Evolutionary conservation across 75 land plant species (phyloP).

Genomic region (Ceratopteris richardii): DNA sequence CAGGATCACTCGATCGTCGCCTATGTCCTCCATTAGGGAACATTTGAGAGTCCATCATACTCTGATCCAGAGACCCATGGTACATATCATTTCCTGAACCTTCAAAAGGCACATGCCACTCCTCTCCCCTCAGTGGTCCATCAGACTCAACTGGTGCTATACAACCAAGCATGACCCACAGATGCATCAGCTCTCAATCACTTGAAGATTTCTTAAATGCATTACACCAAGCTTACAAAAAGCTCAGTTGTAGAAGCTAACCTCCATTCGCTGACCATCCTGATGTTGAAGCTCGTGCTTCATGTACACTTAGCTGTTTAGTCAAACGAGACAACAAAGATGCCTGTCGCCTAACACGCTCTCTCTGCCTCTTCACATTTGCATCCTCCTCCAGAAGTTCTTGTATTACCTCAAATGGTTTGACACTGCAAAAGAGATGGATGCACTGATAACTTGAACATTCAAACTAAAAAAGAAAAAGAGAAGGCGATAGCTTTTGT

Average conservation of each 20-base stretch:
- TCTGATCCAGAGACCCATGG: slow-evolving; percentile 16
- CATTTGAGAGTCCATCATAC: slow-evolving; percentile 14
- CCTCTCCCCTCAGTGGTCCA: slow-evolving; percentile 17
- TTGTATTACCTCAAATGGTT: slow-evolving; percentile 60
- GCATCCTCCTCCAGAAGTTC: slow-evolving; percentile 81
- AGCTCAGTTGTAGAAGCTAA: neutral
- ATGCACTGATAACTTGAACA: too few species aligned
- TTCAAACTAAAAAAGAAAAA: too few species aligned
- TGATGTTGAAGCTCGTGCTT: slow-evolving; percentile 65
- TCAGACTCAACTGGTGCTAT: slow-evolving; percentile 49
- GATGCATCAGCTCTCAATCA: too few species aligned
- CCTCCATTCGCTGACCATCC: slow-evolving; percentile 44
- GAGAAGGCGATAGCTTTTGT: too few species aligned
- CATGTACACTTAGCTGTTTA: slow-evolving; percentile 77
- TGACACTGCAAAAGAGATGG: slow-evolving; percentile 30
- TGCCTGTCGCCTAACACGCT: slow-evolving; percentile 62
- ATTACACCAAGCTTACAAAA: too few species aligned
- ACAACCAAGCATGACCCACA: neutral
- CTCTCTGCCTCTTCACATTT: slow-evolving; percentile 71
- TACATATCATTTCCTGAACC: slow-evolving; percentile 40
- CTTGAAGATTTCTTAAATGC: too few species aligned
- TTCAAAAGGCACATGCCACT: slow-evolving; percentile 95
- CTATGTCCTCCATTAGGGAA: slow-evolving; percentile 41
- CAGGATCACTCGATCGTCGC: slow-evolving; percentile 45
- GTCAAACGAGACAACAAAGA: slow-evolving; percentile 68